These are phyloP conservation scores for Xylona heveae DNA, from an alignment of 495 filamentous ascomycete species.

Conservation along the genomic window DNA sequence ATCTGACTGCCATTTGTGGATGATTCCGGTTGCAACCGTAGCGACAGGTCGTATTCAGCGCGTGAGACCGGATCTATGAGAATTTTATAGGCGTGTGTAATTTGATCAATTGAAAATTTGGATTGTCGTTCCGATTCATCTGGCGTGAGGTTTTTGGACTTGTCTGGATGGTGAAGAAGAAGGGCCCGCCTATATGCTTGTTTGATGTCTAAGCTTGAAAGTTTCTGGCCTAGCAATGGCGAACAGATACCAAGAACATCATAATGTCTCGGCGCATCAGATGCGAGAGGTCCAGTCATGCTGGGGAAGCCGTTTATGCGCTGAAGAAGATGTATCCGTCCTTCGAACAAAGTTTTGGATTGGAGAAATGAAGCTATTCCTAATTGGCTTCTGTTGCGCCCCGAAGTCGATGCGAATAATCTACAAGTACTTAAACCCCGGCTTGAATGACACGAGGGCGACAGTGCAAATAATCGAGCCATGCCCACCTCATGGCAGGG, in stretches of 20 bases:
- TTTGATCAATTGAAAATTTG: conserved; percentile 41
- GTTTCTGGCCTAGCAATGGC: too few relatives aligned
- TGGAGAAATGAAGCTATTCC: too few relatives aligned
- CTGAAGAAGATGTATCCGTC: too few relatives aligned
- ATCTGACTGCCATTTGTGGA: conserved; percentile 3
- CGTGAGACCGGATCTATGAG: conserved; percentile 37
- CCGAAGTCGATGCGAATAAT: too few relatives aligned
- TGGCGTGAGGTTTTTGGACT: conserved; percentile 16
- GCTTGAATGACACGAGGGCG: too few relatives aligned
- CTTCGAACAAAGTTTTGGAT: too few relatives aligned
- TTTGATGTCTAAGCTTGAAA: conserved; percentile 27
- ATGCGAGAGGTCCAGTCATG: too few relatives aligned
- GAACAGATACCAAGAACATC: not conserved
- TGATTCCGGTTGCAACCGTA: conserved; percentile 17
- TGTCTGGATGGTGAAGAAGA: conserved; percentile 67
- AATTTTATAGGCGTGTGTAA: conserved; percentile 50
- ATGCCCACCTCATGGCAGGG: too few relatives aligned
- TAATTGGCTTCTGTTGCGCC: too few relatives aligned
- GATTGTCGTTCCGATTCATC: not conserved
- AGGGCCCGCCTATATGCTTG: conserved; percentile 60
- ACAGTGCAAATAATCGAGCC: too few relatives aligned
- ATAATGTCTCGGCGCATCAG: not conserved
- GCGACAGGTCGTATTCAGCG: conserved; percentile 40
- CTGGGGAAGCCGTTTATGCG: too few relatives aligned
- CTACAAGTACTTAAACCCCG: too few relatives aligned